Percentiles rank a stretch among this genome's conserved stretches.
Evolutionary conservation across 805 yeast species (phyloP).

Genomic region (Wickerhamomyces sydowiorum): DNA sequence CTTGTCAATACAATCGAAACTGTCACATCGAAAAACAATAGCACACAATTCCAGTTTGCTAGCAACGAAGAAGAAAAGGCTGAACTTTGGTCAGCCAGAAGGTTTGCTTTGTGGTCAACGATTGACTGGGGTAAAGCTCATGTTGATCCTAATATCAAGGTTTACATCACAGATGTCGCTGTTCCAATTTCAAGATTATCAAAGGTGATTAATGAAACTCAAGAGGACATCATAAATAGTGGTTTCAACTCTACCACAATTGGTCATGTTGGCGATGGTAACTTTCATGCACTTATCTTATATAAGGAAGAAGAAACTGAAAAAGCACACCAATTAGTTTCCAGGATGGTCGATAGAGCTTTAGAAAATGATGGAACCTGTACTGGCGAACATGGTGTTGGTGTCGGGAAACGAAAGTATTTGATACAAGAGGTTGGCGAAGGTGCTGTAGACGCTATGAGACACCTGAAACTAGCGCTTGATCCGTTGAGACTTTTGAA

Average conservation of each 20-base stretch:
- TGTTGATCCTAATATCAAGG: slow-evolving; percentile 40
- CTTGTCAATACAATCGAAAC: slow-evolving; percentile 38
- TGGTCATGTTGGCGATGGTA: slow-evolving; percentile 85
- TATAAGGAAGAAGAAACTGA: slow-evolving; percentile 46
- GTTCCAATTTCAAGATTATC: slow-evolving; percentile 72
- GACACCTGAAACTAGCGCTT: slow-evolving; percentile 62
- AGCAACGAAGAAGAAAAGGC: slow-evolving; percentile 53
- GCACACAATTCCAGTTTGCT: slow-evolving; percentile 58
- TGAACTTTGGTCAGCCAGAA: slow-evolving; percentile 73
- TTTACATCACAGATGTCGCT: slow-evolving; percentile 79
- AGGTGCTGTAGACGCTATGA: slow-evolving; percentile 65
- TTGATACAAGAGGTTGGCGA: slow-evolving; percentile 60
- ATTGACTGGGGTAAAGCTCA: slow-evolving; percentile 56
- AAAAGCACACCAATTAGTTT: slow-evolving; percentile 43
- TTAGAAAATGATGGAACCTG: slow-evolving; percentile 73
- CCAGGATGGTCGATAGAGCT: slow-evolving; percentile 61
- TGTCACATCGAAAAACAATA: slow-evolving; percentile 50
- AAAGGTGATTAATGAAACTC: slow-evolving; percentile 54
- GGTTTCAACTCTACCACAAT: slow-evolving; percentile 54
- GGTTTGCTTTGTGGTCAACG: slow-evolving; percentile 60
- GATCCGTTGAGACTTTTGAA: slow-evolving; percentile 72
- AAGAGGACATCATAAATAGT: slow-evolving; percentile 48
- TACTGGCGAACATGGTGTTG: slow-evolving; percentile 87
- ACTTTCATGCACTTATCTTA: slow-evolving; percentile 64
- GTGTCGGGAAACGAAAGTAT: slow-evolving; percentile 66